Percentiles rank a stretch among this genome's conserved stretches.
Conservation (phyloP, 139 green algal genomes). For the Ettlia oleoabundans region DNA sequence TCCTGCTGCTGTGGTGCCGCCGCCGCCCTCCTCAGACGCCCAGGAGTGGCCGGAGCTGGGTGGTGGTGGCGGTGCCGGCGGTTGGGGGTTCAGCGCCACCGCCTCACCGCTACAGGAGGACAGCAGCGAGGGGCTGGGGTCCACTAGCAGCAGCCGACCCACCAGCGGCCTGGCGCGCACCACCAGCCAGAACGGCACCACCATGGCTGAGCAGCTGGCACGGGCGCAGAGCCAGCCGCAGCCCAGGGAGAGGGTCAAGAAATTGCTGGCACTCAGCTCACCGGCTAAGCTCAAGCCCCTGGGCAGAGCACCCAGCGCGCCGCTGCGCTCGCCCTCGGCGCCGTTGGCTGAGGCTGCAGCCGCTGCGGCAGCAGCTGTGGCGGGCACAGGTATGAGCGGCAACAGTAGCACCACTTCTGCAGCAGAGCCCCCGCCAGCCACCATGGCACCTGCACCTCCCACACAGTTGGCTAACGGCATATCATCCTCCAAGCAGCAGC, state of each 20-base stretch:
- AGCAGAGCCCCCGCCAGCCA: too few relatives aligned
- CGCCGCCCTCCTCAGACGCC: constrained; percentile 21
- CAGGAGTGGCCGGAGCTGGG: constrained; percentile 45
- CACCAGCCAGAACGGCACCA: constrained; percentile 3
- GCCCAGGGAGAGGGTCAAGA: constrained; percentile 24
- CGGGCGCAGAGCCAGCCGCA: constrained; percentile 11
- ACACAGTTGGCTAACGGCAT: not conserved
- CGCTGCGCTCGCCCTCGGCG: not conserved
- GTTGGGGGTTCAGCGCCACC: not conserved
- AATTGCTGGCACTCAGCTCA: constrained; percentile 38
- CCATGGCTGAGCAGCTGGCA: constrained; percentile 57
- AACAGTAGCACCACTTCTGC: not conserved
- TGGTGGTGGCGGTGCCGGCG: not conserved
- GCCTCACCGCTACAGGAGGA: constrained; percentile 8
- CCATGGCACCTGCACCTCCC: not conserved
- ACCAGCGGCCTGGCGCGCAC: not conserved
- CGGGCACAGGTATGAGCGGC: not conserved
- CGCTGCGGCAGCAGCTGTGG: not conserved
- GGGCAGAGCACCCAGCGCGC: constrained; percentile 9
- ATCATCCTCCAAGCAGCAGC: too few relatives aligned
- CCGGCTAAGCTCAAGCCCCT: constrained; percentile 44
- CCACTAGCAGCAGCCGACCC: not conserved
- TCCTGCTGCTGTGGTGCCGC: not conserved
- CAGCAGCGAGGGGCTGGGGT: not conserved
- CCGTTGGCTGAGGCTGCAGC: not conserved